These are phyloP conservation scores for Phytophthora chlamydospora DNA, from an alignment of 352 stramenopile species.

Conservation along the genomic window DNA sequence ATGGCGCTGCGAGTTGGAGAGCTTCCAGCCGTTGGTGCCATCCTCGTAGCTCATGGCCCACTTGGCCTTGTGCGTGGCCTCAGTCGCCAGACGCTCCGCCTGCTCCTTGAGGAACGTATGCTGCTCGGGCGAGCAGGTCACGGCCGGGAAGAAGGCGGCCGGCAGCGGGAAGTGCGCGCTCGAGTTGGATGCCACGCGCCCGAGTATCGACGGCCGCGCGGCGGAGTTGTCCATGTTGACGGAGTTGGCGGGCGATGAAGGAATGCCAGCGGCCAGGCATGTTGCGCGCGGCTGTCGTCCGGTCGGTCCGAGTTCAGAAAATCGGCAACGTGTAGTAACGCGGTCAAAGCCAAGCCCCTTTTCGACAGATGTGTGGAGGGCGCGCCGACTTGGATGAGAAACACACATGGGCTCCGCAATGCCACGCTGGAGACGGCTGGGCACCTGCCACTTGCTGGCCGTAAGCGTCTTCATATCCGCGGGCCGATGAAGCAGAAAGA, in stretches of 20 bases:
- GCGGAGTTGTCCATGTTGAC: slow-evolving; percentile 41
- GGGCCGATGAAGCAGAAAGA: slow-evolving; percentile 7
- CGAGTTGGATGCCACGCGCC: slow-evolving; percentile 28
- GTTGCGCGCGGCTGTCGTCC: too few species aligned
- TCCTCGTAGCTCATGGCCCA: slow-evolving; percentile 74
- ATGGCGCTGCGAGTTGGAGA: slow-evolving; percentile 70
- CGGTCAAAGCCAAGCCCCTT: too few species aligned
- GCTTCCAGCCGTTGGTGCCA: slow-evolving; percentile 63
- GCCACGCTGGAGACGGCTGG: too few species aligned
- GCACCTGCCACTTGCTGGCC: too few species aligned
- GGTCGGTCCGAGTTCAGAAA: too few species aligned
- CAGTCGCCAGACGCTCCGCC: slow-evolving; percentile 42
- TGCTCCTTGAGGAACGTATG: slow-evolving; percentile 38
- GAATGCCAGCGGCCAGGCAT: neutral
- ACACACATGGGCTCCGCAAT: too few species aligned
- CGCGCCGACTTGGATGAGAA: too few species aligned
- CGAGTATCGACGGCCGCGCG: slow-evolving; percentile 49
- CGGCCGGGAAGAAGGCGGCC: slow-evolving; percentile 49
- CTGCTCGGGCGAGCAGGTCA: slow-evolving; percentile 51
- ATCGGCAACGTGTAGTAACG: too few species aligned
- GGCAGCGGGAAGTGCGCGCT: slow-evolving; percentile 48
- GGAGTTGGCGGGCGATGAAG: neutral
- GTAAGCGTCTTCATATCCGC: too few species aligned
- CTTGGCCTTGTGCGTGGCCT: slow-evolving; percentile 46
- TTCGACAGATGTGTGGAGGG: too few species aligned